Conservation (phyloP, 139 green algal species). For the Chlamydomonas incerta region DNA sequence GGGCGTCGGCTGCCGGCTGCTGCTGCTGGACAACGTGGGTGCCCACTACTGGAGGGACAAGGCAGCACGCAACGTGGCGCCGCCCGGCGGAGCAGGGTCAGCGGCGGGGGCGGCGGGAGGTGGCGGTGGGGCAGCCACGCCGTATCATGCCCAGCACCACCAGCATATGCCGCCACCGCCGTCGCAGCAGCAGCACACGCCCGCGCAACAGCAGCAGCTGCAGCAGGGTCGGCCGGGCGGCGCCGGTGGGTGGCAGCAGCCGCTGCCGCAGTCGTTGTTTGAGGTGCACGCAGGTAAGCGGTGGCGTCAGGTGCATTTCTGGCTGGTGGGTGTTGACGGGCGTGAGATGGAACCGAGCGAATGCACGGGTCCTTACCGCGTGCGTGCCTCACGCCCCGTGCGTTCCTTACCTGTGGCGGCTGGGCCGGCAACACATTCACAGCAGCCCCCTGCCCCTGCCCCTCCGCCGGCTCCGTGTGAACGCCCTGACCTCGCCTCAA, state of each 20-base stretch:
- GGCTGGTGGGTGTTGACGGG: too few species aligned
- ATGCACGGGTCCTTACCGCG: too few species aligned
- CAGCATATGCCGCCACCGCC: neutral
- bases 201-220: neutral
- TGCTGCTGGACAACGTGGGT: conserved; percentile 33
- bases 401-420: too few species aligned
- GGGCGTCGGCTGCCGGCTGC: conserved; percentile 12
- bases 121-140: neutral
- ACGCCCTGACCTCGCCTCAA: neutral
- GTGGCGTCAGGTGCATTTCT: too few species aligned
- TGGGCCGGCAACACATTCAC: neutral
- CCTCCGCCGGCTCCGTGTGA: neutral
- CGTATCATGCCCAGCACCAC: neutral
- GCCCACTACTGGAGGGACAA: conserved; percentile 33
- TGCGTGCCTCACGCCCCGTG: too few species aligned
- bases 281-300: conserved; percentile 26
- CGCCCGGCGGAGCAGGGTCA: neutral
- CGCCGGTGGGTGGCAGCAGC: neutral
- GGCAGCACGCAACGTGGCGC: neutral
- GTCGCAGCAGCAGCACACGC: too few species aligned
- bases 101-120: neutral
- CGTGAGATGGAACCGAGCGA: too few species aligned
- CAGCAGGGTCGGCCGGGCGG: neutral
- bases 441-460: neutral
- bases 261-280: conserved; percentile 17